Conservation (phyloP, 1,284 basidiomycete species). For the Hymenochaete sp. region DNA sequence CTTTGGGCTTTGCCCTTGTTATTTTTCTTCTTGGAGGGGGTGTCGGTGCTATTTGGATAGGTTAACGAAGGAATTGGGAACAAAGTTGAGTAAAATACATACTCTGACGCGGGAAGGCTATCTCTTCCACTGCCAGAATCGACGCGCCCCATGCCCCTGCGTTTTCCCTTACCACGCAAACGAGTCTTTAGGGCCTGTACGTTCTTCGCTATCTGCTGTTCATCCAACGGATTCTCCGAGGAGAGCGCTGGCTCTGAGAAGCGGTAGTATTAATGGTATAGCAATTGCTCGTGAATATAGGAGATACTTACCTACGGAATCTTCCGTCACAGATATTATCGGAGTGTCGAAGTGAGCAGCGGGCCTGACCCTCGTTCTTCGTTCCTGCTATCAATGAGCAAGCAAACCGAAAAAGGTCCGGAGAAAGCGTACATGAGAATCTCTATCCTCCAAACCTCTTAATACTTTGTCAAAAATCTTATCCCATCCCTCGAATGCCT, state of each 20-base stretch:
- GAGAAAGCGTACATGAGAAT: slow-evolving; percentile 44
- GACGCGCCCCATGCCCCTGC: slow-evolving; percentile 41
- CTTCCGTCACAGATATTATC: slow-evolving; percentile 49
- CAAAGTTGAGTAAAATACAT: slow-evolving; percentile 24
- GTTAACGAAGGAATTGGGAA: slow-evolving; percentile 8
- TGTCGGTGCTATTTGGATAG: slow-evolving; percentile 55
- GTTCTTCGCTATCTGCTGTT: slow-evolving; percentile 86
- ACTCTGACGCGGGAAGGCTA: slow-evolving; percentile 59
- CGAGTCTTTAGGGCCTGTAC: slow-evolving; percentile 85
- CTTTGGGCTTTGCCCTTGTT: slow-evolving; percentile 70
- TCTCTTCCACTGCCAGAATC: slow-evolving; percentile 53
- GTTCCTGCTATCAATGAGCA: slow-evolving; percentile 41
- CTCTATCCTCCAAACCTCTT: slow-evolving; percentile 66
- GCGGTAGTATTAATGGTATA: background rate
- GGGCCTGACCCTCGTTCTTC: slow-evolving; percentile 52
- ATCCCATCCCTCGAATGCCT: slow-evolving; percentile 78
- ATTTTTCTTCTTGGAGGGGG: slow-evolving; percentile 50
- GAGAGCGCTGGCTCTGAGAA: slow-evolving; percentile 44
- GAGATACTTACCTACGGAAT: slow-evolving; percentile 30
- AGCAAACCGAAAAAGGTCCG: slow-evolving; percentile 3
- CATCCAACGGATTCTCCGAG: slow-evolving; percentile 56
- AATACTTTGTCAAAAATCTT: slow-evolving; percentile 71
- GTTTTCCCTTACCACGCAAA: slow-evolving; percentile 60
- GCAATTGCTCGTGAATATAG: background rate
- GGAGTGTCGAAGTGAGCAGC: slow-evolving; percentile 32